These are phyloP conservation scores for Stephanodiscus minutulus DNA, from an alignment of 108 stramenopile genomes.

Conservation along the genomic window DNA sequence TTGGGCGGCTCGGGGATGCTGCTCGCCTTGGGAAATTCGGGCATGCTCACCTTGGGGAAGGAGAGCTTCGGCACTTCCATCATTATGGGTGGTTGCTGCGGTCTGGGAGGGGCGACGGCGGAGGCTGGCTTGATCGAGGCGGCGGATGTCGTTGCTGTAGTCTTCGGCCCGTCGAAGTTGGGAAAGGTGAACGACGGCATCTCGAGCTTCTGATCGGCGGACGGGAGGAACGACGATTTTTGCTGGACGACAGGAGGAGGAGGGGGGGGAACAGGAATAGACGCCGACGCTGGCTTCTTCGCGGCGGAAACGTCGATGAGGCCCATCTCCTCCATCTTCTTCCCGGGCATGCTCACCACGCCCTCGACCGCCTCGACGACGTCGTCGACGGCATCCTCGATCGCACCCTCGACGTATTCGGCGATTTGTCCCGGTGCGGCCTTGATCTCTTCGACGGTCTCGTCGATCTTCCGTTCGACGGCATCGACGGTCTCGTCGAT, in stretches of 20 bases:
- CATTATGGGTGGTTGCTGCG: conserved; percentile 33
- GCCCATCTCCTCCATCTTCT: conserved; percentile 57
- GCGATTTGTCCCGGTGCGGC: conserved; percentile 75
- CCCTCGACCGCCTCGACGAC: conserved; percentile 65
- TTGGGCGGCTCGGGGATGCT: conserved; percentile 24
- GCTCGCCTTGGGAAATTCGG: conserved; percentile 6
- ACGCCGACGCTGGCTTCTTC: conserved; percentile 24
- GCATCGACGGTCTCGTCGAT: conserved; percentile 57
- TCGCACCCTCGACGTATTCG: conserved; percentile 54
- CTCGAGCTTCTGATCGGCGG: conserved; percentile 38
- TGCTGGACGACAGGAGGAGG: conserved; percentile 28
- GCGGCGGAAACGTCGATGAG: not conserved
- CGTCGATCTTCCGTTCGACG: conserved; percentile 53
- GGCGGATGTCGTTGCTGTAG: conserved; percentile 17
- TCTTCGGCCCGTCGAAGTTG: conserved; percentile 23
- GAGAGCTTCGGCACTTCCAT: conserved; percentile 58
- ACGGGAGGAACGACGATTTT: conserved; percentile 29
- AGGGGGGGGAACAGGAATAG: conserved; percentile 30
- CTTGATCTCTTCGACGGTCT: conserved; percentile 64
- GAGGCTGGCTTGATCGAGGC: conserved; percentile 13
- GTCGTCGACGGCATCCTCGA: conserved; percentile 60
- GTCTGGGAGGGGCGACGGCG: too few relatives aligned
- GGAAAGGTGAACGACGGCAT: conserved; percentile 38
- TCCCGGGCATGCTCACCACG: conserved; percentile 63
- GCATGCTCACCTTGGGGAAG: conserved; percentile 50